Base-by-base conservation (phyloP, 768 basidiomycete species). In the Pleurotus tuoliensis region DNA sequence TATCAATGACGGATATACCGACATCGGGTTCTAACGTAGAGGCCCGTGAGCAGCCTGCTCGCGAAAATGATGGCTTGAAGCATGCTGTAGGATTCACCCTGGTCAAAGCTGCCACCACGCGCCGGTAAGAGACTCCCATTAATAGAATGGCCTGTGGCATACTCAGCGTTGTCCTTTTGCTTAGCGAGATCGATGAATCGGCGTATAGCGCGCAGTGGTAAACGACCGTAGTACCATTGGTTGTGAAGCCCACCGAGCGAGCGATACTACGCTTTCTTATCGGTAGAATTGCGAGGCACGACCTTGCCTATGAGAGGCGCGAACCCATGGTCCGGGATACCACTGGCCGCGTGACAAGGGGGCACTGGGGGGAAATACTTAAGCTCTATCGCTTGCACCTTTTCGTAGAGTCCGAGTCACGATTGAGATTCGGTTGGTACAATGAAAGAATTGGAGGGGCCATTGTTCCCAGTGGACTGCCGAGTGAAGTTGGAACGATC, bases 151-250 rank as follows among this genome's bases (percentile, higher is more conserved):
- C 30, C 30, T 30, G 30, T n/a, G n/a, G n/a, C n/a, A n/a, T n/a
- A n/a, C 24, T 66, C 60, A 12, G 67, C 67, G 60, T 78, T 75
- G 24, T 71, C 69, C 4, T 60, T 63, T 50, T 75, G 68, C 55
- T 66, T 68, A 13, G 72, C 45, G 16, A 75, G 66, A 8, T 63
- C 63, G 6, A 74, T 18, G 52, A 75, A 69, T n/a, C 73, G 73
- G 40, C 58, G 59, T 5, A 66, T 61, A 13, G n/a, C n/a, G n/a
- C n/a, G n/a, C n/a, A n/a, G n/a, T n/a, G n/a, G n/a, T n/a, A n/a
- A n/a, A n/a, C n/a, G n/a, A n/a, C n/a, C n/a, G n/a, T n/a, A 73
- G 60, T 67, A 76, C 72, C 70, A 73, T 60, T 75, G 72, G 59
- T 75, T 66, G 57, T 76, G 74, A 4, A 66, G 62, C 5, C 70